Conservation (phyloP, 768 basidiomycete genomes). For the Calocybe gangraenosa region DNA sequence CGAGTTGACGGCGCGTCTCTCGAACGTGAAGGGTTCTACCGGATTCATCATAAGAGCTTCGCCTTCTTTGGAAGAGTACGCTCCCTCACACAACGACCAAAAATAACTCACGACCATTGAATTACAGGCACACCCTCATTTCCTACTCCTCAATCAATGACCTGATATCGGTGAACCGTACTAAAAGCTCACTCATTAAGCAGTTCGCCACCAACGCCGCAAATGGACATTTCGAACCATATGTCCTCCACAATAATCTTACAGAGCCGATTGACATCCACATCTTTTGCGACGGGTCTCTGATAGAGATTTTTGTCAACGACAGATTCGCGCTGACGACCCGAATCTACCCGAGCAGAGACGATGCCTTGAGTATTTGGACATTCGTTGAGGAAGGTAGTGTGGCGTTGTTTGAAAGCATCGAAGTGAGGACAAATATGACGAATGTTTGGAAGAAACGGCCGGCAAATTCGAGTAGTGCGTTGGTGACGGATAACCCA, state of each 20-base stretch:
- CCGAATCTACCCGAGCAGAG: conserved; percentile 1
- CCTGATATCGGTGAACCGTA: not conserved
- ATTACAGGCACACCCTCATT: not conserved
- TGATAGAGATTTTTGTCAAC: conserved; percentile 1
- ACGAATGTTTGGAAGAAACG: not conserved
- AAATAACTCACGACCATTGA: not conserved
- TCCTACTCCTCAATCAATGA: not conserved
- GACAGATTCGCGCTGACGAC: conserved; percentile 1
- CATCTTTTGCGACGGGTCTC: not conserved
- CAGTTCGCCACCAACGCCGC: not conserved
- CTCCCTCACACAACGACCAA: not conserved
- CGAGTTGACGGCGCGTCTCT: conserved; percentile 1
- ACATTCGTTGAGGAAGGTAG: not conserved
- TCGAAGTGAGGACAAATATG: conserved; percentile 1
- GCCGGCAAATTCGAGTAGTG: not conserved
- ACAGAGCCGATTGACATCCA: not conserved
- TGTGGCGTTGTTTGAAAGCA: not conserved
- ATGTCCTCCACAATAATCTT: not conserved
- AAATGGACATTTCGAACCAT: not conserved
- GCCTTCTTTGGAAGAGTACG: not conserved
- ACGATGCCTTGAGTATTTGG: conserved; percentile 1
- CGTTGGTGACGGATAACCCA: not conserved
- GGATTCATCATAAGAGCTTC: conserved; percentile 1
- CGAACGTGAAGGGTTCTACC: conserved; percentile 1
- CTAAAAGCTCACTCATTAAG: not conserved